phyloP scores from a whole-genome alignment of 2,329 filamentous ascomycete genomes.

The Pyrenophora seminiperda region DNA sequence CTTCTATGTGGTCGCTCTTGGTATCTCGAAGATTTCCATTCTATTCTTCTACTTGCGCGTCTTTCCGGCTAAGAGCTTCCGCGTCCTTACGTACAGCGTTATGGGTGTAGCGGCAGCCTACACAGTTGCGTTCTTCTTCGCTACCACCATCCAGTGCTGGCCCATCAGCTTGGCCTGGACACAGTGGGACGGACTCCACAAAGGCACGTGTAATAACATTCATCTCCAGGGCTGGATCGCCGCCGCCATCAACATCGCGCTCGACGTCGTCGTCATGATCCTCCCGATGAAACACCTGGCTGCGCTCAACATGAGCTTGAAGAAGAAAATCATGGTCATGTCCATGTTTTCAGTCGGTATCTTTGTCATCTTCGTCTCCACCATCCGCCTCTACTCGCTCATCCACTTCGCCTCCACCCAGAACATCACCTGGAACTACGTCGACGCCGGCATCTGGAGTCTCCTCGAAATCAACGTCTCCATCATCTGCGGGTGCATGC shows the following conservation, averaged over 20 bases:
- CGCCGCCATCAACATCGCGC: constrained; percentile 42
- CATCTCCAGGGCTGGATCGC: constrained; percentile 39
- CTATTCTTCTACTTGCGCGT: constrained; percentile 44
- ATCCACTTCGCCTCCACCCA: constrained; percentile 50
- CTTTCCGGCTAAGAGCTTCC: constrained; percentile 38
- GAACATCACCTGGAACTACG: constrained; percentile 50
- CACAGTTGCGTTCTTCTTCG: constrained; percentile 54
- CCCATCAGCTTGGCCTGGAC: constrained; percentile 58
- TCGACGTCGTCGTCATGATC: constrained; percentile 35
- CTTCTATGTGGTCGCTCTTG: constrained; percentile 40
- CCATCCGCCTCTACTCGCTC: constrained; percentile 49
- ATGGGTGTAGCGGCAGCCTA: constrained; percentile 37
- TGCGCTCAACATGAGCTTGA: constrained; percentile 37
- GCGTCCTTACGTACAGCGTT: constrained; percentile 28
- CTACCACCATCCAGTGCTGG: constrained; percentile 57
- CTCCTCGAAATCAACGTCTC: constrained; percentile 43
- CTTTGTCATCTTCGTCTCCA: constrained; percentile 51
- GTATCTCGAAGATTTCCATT: constrained; percentile 43
- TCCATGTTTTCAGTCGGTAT: constrained; percentile 46
- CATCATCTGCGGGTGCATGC: constrained; percentile 52
- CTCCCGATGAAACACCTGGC: constrained; percentile 42
- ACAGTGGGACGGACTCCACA: constrained; percentile 34
- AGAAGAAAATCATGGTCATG: constrained; percentile 45
- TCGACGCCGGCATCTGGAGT: constrained; percentile 49
- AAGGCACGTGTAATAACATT: constrained; percentile 41